Evolutionary conservation across 768 basidiomycete species (phyloP).

Genomic region (Leccinum imitatum): DNA sequence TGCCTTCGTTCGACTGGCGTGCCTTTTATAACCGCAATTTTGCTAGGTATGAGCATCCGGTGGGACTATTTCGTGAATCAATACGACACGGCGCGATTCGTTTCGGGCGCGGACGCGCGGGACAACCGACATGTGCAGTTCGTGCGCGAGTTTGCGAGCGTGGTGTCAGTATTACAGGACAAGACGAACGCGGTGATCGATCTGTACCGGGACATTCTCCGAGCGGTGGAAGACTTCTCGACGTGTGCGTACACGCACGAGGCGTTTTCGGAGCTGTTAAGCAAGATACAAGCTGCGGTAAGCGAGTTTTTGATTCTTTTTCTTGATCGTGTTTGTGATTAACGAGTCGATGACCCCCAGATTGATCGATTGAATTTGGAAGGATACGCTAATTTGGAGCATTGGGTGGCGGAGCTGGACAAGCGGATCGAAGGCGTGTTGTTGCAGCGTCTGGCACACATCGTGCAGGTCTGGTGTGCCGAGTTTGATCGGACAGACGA

Average conservation of each 20-base stretch:
- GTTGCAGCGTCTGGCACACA: slow-evolving; percentile 67
- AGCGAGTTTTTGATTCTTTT: not conserved
- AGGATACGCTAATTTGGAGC: slow-evolving; percentile 91
- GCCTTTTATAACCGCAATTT: not conserved
- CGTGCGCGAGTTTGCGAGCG: slow-evolving; percentile 92
- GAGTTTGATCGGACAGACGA: slow-evolving; percentile 84
- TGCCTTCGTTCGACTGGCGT: not conserved
- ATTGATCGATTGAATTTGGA: slow-evolving; percentile 95
- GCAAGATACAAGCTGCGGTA: slow-evolving; percentile 82
- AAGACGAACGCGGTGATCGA: slow-evolving; percentile 95
- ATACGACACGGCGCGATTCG: slow-evolving; percentile 80
- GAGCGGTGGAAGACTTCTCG: slow-evolving; percentile 82
- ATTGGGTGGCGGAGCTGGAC: slow-evolving; percentile 85
- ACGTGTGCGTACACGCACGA: slow-evolving; percentile 85
- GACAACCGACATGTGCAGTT: slow-evolving; percentile 93
- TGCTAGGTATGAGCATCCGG: slow-evolving; percentile 84
- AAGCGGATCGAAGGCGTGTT: slow-evolving; percentile 82
- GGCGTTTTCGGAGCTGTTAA: slow-evolving; percentile 75
- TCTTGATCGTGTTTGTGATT: not conserved
- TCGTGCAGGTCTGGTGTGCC: slow-evolving; percentile 83
- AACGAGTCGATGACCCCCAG: slow-evolving; percentile 35
- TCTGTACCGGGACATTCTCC: slow-evolving; percentile 80
- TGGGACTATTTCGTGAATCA: slow-evolving; percentile 98
- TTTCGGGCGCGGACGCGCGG: slow-evolving; percentile 66
- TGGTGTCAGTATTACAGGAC: slow-evolving; percentile 93